These are phyloP conservation scores for Venturia asperata DNA, from an alignment of 2,329 filamentous ascomycete genomes.

Conservation along the genomic window DNA sequence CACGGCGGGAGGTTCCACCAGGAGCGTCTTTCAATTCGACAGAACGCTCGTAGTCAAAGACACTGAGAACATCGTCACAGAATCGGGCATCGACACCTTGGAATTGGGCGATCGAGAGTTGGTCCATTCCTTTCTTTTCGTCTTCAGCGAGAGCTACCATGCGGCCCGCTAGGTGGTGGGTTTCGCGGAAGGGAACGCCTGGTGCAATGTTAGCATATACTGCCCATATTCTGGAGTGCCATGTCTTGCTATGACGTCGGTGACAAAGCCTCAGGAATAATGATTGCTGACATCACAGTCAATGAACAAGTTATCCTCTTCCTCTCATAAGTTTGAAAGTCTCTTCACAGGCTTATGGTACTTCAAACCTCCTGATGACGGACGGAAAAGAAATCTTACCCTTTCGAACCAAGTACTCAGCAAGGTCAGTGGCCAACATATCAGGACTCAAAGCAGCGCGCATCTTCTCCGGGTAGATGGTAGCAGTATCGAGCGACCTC, in stretches of 20 bases:
- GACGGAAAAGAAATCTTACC: constrained; percentile 25
- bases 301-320: constrained; percentile 5
- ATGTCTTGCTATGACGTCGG: background rate
- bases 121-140: constrained; percentile 59
- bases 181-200: constrained; percentile 68
- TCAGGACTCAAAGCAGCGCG: constrained; percentile 67
- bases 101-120: constrained; percentile 59
- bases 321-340: constrained; percentile 11
- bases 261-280: background rate
- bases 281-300: constrained; percentile 9
- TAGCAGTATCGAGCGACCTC: constrained; percentile 68
- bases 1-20: constrained; percentile 68
- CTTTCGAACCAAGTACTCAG: constrained; percentile 57
- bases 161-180: constrained; percentile 68
- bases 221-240: background rate
- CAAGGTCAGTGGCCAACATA: constrained; percentile 71
- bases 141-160: constrained; percentile 67
- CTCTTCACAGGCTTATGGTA: background rate
- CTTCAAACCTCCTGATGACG: background rate
- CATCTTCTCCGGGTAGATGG: constrained; percentile 68
- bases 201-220: background rate
- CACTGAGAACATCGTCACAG: constrained; percentile 60
- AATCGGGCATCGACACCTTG: constrained; percentile 63
- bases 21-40: constrained; percentile 72
- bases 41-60: constrained; percentile 74